Evolutionary conservation across 1,284 basidiomycete species (phyloP), one percentile per base, ranked within the genome.

Genomic region (Trametes versicolor): DNA sequence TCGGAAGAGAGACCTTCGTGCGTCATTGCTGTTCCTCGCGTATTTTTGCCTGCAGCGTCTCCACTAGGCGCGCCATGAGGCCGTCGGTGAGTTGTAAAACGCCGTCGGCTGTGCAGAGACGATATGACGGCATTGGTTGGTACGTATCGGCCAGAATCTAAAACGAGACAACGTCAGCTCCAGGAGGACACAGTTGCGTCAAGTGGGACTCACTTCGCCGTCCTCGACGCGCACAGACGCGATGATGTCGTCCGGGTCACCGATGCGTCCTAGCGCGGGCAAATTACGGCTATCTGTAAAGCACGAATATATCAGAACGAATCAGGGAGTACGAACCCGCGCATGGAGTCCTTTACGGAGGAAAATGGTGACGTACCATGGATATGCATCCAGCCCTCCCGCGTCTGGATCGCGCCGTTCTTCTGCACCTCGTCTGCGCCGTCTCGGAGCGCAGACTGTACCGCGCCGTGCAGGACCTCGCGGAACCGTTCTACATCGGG

Each of bases 361-460:
- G 39, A 50, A 7, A 29, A 12, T 6, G 25, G 37, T 17, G 23
- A 66, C 84, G 61, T 69, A 91, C 92, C 92, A 56, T 93, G 86
- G 55, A 94, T 88, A 73, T 94, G 92, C 89, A 94, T 90, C 93
- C 92, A 94, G 13, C 92, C 93, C 48, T 86, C 77, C 62, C 86
- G 84, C 2, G 86, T 77, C 71, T 91, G 90, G 27, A 85, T 77
- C 15, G 92, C 92, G 4, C 82, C 85, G 64, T 88, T 88, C 15
- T 73, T 82, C 79, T 89, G 88, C 4, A 91, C 80, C 2, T 91
- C 87, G 70, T 94, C 92, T 1, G 83, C 78, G 17, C 81, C 83
- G 54, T 90, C 84, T 8, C 72, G 73, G 6, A 94, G 78, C 36
- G 82, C 87, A 29, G 79, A 75, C 64, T 82, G 81, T 13, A 93